Base-by-base conservation (phyloP, 2,329 filamentous ascomycete genomes). In the Mycosphaerella arachidis region DNA sequence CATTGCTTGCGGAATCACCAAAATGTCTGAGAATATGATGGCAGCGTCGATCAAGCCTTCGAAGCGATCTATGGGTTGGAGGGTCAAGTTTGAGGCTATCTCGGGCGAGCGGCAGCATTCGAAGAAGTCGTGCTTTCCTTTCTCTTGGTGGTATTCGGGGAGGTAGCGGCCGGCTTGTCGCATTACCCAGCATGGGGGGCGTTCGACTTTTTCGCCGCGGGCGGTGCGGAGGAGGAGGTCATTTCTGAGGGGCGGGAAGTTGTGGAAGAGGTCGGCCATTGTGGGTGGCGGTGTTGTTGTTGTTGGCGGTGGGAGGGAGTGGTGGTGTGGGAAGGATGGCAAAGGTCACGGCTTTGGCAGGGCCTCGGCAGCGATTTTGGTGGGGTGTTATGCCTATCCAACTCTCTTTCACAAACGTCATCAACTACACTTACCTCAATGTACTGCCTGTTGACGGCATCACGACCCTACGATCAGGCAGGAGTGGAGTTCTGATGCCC, bases 141-240 rank as follows among this genome's bases (percentile, higher is more conserved):
- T 99, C 61, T 90, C 93, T 79, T 96, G 85, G 75, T 99, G 94
- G 76, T 99, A 99, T 77, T 99, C 94, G 64, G 93, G 94, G 24
- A 99, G 89, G 75, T 99, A 99, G 70, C 94, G 89, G 61, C 94
- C 94, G 72, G 94, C 94, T 86, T 99, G 94, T 77, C 94, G 90
- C 94, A 99, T 99, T 74, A 99, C 92, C 94, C 94, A 99, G 81
- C 95, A 91, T 59, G 94, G 94, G 63, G 94, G 90, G 66, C 94
- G 87, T 77, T 97, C 92, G 67, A 97, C 90, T 74, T 87, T 87
- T 78, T 97, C 84, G 75, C 93, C 94, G 83, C 89, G 86, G 67
- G 94, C 94, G 68, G 93, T 90, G 73, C 94, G 86, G 60, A 99
- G 81, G 72, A 99, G 82, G 69, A 97, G 81, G 73, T 99, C 93